These are phyloP conservation scores for Berberis thunbergii DNA, from an alignment of 164 flowering plant species.

Conservation along the genomic window DNA sequence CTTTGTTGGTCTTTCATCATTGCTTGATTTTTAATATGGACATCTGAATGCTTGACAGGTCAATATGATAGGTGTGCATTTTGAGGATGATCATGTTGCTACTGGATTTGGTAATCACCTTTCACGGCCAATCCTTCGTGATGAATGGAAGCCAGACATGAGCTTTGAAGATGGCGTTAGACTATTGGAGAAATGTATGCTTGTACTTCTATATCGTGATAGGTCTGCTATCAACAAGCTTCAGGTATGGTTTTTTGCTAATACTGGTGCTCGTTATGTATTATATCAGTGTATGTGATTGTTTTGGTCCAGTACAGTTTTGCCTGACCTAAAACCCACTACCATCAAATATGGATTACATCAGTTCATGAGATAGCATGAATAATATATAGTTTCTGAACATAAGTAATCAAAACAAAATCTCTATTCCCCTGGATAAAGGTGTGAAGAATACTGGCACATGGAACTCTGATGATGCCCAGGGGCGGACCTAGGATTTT, in stretches of 20 bases:
- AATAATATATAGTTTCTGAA: too few species aligned
- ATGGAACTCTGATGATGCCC: too few species aligned
- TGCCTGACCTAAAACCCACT: too few species aligned
- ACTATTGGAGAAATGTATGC: constrained; percentile 93
- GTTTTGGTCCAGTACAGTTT: neutral
- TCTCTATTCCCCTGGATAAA: too few species aligned
- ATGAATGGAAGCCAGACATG: constrained; percentile 82
- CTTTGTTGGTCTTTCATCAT: too few species aligned
- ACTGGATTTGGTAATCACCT: constrained; percentile 98
- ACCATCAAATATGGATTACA: too few species aligned
- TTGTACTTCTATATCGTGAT: constrained; percentile 86
- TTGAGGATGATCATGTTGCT: constrained; percentile 84
- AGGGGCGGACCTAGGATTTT: too few species aligned
- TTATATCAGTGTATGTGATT: neutral
- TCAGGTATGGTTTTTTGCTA: constrained; percentile 43
- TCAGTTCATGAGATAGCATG: too few species aligned
- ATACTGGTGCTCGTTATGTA: neutral
- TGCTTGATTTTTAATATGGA: neutral
- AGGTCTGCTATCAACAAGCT: constrained; percentile 93
- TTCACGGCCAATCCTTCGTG: constrained; percentile 86
- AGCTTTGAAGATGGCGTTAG: constrained; percentile 90
- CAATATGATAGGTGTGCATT: constrained; percentile 89
- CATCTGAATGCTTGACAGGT: constrained; percentile 39
- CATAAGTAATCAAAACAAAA: too few species aligned
- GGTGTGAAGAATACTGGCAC: too few species aligned